Percentiles rank a stretch among this genome's conserved stretches.
These are phyloP conservation scores for Rhynchosporium agropyri DNA, from an alignment of 2,329 filamentous ascomycete genomes.

Conservation along the genomic window DNA sequence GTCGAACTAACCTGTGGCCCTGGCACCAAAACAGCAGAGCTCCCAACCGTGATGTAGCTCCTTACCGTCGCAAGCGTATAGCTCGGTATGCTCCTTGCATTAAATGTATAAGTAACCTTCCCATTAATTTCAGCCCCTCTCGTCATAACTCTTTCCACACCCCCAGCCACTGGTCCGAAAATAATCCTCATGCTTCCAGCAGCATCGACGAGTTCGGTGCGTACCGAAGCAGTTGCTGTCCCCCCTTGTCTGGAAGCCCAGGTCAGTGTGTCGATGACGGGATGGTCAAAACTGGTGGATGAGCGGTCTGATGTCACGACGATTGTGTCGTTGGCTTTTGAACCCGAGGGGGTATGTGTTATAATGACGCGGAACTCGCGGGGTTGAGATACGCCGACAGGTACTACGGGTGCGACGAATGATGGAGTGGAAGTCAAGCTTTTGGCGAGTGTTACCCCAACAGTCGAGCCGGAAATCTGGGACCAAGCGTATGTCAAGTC, in stretches of 20 bases:
- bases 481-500: slow-evolving; percentile 6
- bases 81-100: not conserved
- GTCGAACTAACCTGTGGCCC: slow-evolving; percentile 12
- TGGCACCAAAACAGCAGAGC: not conserved
- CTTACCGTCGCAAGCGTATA: slow-evolving; percentile 3
- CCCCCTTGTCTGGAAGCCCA: slow-evolving; percentile 10
- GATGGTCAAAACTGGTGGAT: slow-evolving; percentile 8
- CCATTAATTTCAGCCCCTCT: slow-evolving; percentile 4
- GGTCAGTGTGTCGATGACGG: not conserved
- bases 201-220: slow-evolving; percentile 5
- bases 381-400: not conserved
- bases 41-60: slow-evolving; percentile 12
- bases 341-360: slow-evolving; percentile 11
- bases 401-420: slow-evolving; percentile 4
- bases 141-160: slow-evolving; percentile 10
- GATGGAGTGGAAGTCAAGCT: not conserved
- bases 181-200: slow-evolving; percentile 14
- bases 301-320: slow-evolving; percentile 7
- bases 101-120: slow-evolving; percentile 7
- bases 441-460: not conserved
- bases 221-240: not conserved
- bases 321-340: slow-evolving; percentile 12
- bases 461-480: slow-evolving; percentile 4
- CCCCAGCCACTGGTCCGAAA: slow-evolving; percentile 8
- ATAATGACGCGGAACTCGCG: slow-evolving; percentile 12